phyloP scores from a whole-genome alignment of 441 rosid genomes.

The Melastoma candidum region DNA sequence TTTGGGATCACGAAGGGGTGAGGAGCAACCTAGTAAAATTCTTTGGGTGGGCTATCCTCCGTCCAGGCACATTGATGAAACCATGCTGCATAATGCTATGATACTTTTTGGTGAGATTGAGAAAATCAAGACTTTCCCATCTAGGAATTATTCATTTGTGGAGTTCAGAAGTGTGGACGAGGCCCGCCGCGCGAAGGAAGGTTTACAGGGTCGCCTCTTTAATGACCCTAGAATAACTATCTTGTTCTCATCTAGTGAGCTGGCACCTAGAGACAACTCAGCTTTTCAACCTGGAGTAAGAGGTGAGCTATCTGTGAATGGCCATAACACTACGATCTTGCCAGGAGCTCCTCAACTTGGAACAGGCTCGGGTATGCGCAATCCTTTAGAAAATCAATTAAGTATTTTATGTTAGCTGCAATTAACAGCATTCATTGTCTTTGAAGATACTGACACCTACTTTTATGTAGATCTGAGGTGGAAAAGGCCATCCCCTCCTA shows the following conservation, averaged over 20 bases:
- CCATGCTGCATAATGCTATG: slow-evolving; percentile 93
- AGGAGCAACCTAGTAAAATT: slow-evolving; percentile 68
- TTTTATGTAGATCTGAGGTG: slow-evolving; percentile 33
- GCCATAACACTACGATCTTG: slow-evolving; percentile 30
- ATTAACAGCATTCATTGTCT: slow-evolving; percentile 5
- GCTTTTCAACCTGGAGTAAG: slow-evolving; percentile 45
- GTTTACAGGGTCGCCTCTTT: slow-evolving; percentile 83
- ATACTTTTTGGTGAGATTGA: slow-evolving; percentile 97
- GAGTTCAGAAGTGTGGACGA: slow-evolving; percentile 92
- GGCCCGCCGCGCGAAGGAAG: slow-evolving; percentile 93
- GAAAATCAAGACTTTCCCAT: slow-evolving; percentile 73
- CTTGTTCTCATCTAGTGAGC: slow-evolving; percentile 62
- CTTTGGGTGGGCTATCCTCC: slow-evolving; percentile 96
- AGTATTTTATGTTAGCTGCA: no score
- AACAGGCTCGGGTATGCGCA: slow-evolving; percentile 26
- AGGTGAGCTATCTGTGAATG: slow-evolving; percentile 37
- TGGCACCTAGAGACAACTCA: slow-evolving; percentile 47
- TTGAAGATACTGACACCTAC: slow-evolving; percentile 27
- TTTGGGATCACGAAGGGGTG: slow-evolving; percentile 41
- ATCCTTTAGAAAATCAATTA: no score
- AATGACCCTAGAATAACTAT: slow-evolving; percentile 87
- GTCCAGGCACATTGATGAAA: slow-evolving; percentile 77
- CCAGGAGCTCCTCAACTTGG: slow-evolving; percentile 31
- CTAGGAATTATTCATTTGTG: slow-evolving; percentile 79
- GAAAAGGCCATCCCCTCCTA: slow-evolving; percentile 62